Percentiles rank a stretch among this genome's conserved stretches.
Conservation (phyloP, 169 alveolate genomes). For the Plasmodium fragile region DNA sequence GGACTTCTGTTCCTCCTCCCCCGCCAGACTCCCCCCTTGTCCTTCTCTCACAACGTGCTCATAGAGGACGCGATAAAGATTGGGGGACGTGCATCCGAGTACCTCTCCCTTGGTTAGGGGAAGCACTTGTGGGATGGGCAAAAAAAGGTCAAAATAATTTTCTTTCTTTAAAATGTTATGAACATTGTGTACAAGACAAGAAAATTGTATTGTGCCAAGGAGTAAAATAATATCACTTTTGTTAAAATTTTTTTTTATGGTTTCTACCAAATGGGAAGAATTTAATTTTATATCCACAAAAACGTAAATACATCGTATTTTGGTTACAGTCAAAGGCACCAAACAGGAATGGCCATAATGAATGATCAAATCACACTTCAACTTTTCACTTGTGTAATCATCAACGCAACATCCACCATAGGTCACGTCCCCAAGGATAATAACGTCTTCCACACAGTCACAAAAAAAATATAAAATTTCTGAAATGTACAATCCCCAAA, state of each 20-base stretch:
- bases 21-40: not conserved
- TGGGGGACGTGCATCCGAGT: constrained; percentile 96
- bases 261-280: constrained; percentile 90
- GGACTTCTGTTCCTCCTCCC: not conserved
- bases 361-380: constrained; percentile 95
- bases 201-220: constrained; percentile 94
- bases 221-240: constrained; percentile 85
- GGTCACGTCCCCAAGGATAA: constrained; percentile 93
- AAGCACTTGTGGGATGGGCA: constrained; percentile 93
- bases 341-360: constrained; percentile 99
- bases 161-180: constrained; percentile 75
- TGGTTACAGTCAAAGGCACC: constrained; percentile 93
- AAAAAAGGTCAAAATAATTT: constrained; percentile 79
- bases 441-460: constrained; percentile 83
- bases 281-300: constrained; percentile 96
- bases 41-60: constrained; percentile 43
- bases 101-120: constrained; percentile 99
- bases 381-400: constrained; percentile 94
- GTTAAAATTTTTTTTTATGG: constrained; percentile 84
- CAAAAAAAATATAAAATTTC: constrained; percentile 93
- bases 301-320: constrained; percentile 93
- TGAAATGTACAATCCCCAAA: constrained; percentile 90
- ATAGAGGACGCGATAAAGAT: constrained; percentile 71
- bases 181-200: constrained; percentile 82
- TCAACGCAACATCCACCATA: constrained; percentile 99